Evolutionary conservation across 257 asterid species (phyloP).

Genomic region (Salvia splendens): DNA sequence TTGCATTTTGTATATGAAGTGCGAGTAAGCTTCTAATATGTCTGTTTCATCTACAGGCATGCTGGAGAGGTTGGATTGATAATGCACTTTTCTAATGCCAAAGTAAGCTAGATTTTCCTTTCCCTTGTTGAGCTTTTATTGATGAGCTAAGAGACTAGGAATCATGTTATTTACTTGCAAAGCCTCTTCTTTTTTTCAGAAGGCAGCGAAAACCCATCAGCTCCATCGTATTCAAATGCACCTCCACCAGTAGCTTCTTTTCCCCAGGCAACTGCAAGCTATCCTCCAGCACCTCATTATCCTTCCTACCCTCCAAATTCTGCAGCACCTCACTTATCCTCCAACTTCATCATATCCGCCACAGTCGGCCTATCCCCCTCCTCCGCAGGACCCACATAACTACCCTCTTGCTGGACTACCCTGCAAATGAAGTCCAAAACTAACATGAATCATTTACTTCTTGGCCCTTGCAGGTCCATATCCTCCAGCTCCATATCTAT

Average conservation of each 20-base stretch:
- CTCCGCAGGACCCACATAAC: slow-evolving; percentile 41
- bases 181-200: slow-evolving; percentile 35
- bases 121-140: background rate
- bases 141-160: background rate
- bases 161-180: background rate
- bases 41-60: slow-evolving; percentile 49
- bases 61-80: slow-evolving; percentile 90
- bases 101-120: slow-evolving; percentile 43
- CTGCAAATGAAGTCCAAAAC: background rate
- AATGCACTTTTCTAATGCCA: slow-evolving; percentile 76
- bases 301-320: slow-evolving; percentile 44
- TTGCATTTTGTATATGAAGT: background rate
- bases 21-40: slow-evolving; percentile 17
- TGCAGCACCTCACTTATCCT: slow-evolving; percentile 41
- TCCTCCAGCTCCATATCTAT: slow-evolving; percentile 44
- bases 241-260: slow-evolving; percentile 40
- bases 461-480: slow-evolving; percentile 38
- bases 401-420: slow-evolving; percentile 30
- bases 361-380: slow-evolving; percentile 46
- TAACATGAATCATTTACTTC: slow-evolving; percentile 13
- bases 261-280: slow-evolving; percentile 17
- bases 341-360: slow-evolving; percentile 49
- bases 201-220: slow-evolving; percentile 42
- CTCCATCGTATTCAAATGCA: slow-evolving; percentile 38
- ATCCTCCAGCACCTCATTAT: slow-evolving; percentile 38